These are phyloP conservation scores for Talaromyces sp. DNA, from an alignment of 2,329 filamentous ascomycete genomes.

Conservation along the genomic window DNA sequence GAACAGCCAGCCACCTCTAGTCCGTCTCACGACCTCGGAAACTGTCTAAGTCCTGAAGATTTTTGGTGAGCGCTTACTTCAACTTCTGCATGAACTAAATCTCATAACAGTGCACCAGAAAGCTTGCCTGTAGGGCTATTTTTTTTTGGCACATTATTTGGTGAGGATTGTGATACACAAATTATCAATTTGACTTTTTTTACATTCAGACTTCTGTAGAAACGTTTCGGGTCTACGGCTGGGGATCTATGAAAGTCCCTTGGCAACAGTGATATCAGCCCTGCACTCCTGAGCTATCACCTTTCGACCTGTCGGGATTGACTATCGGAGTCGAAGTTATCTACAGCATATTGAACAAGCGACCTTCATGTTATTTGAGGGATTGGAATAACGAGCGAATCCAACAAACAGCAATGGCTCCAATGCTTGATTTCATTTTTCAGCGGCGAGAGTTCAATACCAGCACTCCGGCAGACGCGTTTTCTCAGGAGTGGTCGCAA, in stretches of 20 bases:
- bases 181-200: neutral
- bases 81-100: neutral
- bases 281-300: neutral
- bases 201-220: neutral
- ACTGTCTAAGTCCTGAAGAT: neutral
- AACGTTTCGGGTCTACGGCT: neutral
- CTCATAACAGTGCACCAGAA: neutral
- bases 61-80: neutral
- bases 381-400: neutral
- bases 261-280: neutral
- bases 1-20: neutral
- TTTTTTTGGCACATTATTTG: neutral
- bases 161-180: neutral
- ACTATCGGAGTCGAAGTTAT: neutral
- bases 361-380: neutral
- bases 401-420: slow-evolving; percentile 11
- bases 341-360: too few species aligned
- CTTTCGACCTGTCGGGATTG: neutral
- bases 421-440: slow-evolving; percentile 14
- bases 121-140: neutral
- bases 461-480: slow-evolving; percentile 7
- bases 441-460: slow-evolving; percentile 15
- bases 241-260: neutral
- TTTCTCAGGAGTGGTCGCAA: slow-evolving; percentile 17
- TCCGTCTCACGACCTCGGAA: neutral